Percentiles rank a stretch among this genome's conserved stretches.
Conservation (phyloP, 1,284 basidiomycete species). For the Ganoderma leucocontextum region DNA sequence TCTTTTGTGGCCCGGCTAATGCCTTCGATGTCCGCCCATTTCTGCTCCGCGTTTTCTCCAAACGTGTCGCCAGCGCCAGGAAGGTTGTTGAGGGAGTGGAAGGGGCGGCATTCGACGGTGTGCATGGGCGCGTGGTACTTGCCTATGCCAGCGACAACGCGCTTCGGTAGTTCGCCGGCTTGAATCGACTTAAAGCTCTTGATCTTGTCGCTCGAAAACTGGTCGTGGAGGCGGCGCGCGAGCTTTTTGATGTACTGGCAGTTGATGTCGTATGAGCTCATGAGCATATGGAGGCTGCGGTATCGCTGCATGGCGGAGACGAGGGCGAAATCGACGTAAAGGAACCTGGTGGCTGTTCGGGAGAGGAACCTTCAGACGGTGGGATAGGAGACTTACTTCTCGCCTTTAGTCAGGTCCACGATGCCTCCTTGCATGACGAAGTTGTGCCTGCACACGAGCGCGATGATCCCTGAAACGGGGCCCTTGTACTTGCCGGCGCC, state of each 20-base stretch:
- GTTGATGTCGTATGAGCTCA: constrained; percentile 22
- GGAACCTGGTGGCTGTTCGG: not conserved
- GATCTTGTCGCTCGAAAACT: not conserved
- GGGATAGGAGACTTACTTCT: constrained; percentile 5
- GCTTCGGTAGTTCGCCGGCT: constrained; percentile 1
- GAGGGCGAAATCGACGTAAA: constrained; percentile 19
- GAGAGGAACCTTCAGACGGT: no score
- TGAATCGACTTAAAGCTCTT: not conserved
- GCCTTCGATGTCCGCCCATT: constrained; percentile 25
- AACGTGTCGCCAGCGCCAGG: constrained; percentile 29
- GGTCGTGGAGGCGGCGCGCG: not conserved
- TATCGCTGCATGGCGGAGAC: constrained; percentile 16
- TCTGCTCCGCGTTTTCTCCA: constrained; percentile 31
- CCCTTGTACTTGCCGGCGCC: constrained; percentile 22
- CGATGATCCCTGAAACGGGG: constrained; percentile 8
- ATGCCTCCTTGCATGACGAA: constrained; percentile 14
- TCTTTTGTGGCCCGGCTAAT: constrained; percentile 25
- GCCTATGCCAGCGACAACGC: constrained; percentile 20
- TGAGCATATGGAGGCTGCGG: constrained; percentile 1
- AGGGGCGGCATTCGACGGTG: constrained; percentile 24
- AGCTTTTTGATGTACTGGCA: constrained; percentile 25
- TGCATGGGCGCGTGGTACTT: constrained; percentile 37
- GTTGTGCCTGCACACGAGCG: constrained; percentile 11
- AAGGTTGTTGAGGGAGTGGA: constrained; percentile 11
- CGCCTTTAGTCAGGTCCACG: constrained; percentile 10